Evolutionary conservation across 495 filamentous ascomycete genomes (phyloP).

Genomic region (Penicillium nucicola): DNA sequence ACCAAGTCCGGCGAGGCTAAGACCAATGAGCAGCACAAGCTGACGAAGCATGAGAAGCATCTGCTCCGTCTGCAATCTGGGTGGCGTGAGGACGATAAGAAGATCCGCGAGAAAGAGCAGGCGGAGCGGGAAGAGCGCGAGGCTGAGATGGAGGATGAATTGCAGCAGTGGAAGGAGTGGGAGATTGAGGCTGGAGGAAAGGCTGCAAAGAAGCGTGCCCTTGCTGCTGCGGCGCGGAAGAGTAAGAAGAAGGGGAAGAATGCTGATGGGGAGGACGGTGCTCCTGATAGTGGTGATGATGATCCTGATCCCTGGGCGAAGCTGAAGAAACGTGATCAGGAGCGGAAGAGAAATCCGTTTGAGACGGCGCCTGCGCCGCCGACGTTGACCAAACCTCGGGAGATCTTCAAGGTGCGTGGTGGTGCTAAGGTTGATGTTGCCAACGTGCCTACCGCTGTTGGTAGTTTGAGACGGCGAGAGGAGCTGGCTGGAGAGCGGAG

Average conservation of each 20-base stretch:
- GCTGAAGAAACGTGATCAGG: constrained; percentile 58
- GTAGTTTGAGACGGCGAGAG: constrained; percentile 78
- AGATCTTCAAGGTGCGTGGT: constrained; percentile 64
- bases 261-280: constrained; percentile 35
- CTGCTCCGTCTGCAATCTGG: constrained; percentile 76
- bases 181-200: constrained; percentile 50
- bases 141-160: constrained; percentile 46
- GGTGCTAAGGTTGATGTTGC: constrained; percentile 70
- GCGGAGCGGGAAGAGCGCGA: constrained; percentile 61
- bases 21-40: constrained; percentile 51
- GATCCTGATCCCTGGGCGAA: constrained; percentile 81
- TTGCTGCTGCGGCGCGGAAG: constrained; percentile 9
- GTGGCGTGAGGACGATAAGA: constrained; percentile 75
- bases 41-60: constrained; percentile 78
- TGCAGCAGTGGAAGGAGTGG: constrained; percentile 48
- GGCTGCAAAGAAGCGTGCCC: constrained; percentile 52
- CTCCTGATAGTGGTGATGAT: constrained; percentile 33
- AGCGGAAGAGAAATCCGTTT: constrained; percentile 55
- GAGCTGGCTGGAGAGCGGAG: constrained; percentile 73
- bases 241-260: constrained; percentile 38
- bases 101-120: constrained; percentile 60
- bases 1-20: constrained; percentile 26
- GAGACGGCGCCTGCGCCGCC: constrained; percentile 84
- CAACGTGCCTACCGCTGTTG: constrained; percentile 70
- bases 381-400: constrained; percentile 61